phyloP scores from a whole-genome alignment of 306 rosid genomes.

The Vicia sativa region DNA sequence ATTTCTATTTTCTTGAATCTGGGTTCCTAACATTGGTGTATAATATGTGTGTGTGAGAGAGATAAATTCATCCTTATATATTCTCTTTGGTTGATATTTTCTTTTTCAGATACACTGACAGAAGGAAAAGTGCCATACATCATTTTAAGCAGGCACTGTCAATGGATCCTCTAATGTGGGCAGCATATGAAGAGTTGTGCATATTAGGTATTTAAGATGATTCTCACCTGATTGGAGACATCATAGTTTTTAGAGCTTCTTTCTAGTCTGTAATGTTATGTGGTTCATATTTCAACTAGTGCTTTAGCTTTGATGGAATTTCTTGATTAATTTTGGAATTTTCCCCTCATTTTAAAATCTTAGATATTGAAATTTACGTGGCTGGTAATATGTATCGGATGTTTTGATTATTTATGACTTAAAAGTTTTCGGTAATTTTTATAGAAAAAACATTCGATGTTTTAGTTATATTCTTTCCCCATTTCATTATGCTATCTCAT shows the following conservation, averaged over 20 bases:
- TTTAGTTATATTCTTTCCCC: constrained; percentile 7
- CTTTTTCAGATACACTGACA: constrained; percentile 53
- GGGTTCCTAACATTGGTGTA: neutral
- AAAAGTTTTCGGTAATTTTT: constrained; percentile 10
- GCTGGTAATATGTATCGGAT: constrained; percentile 6
- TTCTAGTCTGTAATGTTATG: neutral
- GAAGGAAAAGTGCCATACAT: constrained; percentile 49
- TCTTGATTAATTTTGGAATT: constrained; percentile 7
- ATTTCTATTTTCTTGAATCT: too few relatives aligned
- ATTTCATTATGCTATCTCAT: neutral
- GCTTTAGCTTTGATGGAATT: constrained; percentile 22
- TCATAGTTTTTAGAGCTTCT: constrained; percentile 9
- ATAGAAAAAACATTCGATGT: neutral
- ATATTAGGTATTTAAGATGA: constrained; percentile 70
- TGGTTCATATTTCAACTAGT: constrained; percentile 10
- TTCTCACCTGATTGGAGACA: constrained; percentile 20
- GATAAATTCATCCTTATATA: constrained; percentile 4
- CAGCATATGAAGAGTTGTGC: constrained; percentile 92
- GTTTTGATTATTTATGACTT: neutral
- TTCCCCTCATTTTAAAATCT: neutral
- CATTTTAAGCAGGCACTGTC: constrained; percentile 54
- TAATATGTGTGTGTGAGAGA: neutral
- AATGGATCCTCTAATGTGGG: constrained; percentile 66
- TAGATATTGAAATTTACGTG: neutral
- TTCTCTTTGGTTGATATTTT: constrained; percentile 12